These are phyloP conservation scores for Fusarium sp. DNA, from an alignment of 2,329 filamentous ascomycete species.

Conservation along the genomic window DNA sequence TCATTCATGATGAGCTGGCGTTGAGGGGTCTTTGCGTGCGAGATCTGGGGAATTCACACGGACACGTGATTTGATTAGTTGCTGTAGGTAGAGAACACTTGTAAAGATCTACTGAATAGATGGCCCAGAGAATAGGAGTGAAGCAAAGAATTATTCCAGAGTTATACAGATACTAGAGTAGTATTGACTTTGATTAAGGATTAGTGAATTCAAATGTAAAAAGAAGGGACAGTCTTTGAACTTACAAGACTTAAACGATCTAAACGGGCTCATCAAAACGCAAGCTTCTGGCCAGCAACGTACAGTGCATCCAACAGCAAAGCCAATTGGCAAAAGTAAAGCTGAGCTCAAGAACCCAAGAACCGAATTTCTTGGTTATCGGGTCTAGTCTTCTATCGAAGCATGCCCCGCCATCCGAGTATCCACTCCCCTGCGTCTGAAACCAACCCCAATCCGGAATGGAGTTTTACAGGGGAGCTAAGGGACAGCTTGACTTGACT, in stretches of 20 bases:
- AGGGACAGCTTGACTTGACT: slow-evolving; percentile 53
- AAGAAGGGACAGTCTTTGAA: background rate
- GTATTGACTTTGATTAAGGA: background rate
- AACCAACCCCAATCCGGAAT: slow-evolving; percentile 45
- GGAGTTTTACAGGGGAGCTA: slow-evolving; percentile 38
- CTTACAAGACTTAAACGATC: slow-evolving; percentile 8
- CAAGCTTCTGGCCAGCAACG: slow-evolving; percentile 1
- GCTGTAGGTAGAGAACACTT: slow-evolving; percentile 24
- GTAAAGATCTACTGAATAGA: background rate
- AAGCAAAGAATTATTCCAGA: background rate
- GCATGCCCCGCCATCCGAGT: slow-evolving; percentile 43
- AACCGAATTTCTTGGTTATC: slow-evolving; percentile 36
- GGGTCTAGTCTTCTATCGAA: slow-evolving; percentile 42
- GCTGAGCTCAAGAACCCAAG: slow-evolving; percentile 21
- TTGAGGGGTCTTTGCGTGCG: slow-evolving; percentile 42
- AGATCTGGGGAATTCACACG: slow-evolving; percentile 40
- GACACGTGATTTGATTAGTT: slow-evolving; percentile 44
- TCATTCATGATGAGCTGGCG: slow-evolving; percentile 50
- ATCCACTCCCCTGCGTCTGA: slow-evolving; percentile 43
- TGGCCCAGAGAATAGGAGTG: background rate
- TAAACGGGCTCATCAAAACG: background rate
- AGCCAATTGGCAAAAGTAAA: slow-evolving; percentile 24
- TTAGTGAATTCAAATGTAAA: background rate
- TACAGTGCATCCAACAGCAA: slow-evolving; percentile 37
- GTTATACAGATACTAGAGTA: background rate